A percentile compares a stretch with the other conserved stretches of the same genome.
Conservation (phyloP, 2,329 filamentous ascomycete genomes). For the Aspergillus pseudonomiae region DNA sequence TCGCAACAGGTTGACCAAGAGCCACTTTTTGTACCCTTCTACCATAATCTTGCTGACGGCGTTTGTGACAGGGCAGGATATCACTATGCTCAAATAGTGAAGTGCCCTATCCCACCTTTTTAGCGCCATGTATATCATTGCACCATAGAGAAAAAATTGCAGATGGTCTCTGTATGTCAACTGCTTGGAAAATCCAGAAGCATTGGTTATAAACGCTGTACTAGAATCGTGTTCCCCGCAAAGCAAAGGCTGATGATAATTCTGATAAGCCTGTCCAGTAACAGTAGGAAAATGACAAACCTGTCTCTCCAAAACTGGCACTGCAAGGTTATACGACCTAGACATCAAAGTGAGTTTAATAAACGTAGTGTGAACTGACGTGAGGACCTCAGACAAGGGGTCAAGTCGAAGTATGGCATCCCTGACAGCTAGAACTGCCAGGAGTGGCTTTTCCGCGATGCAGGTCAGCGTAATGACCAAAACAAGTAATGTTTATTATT, state of each 20-base stretch:
- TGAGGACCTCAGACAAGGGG: conserved; percentile 45
- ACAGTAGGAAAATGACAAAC: conserved; percentile 46
- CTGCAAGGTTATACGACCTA: conserved; percentile 41
- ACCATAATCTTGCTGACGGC: conserved; percentile 75
- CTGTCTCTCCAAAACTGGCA: conserved; percentile 45
- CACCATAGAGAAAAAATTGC: conserved; percentile 68
- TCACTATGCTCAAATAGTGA: conserved; percentile 64
- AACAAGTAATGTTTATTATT: conserved; percentile 10
- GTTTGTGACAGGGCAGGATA: conserved; percentile 68
- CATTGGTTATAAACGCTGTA: conserved; percentile 38
- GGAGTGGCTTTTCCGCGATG: conserved; percentile 34
- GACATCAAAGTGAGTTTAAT: conserved; percentile 47
- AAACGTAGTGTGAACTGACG: conserved; percentile 46
- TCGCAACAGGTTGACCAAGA: conserved; percentile 73
- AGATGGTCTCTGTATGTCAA: conserved; percentile 51
- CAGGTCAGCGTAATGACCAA: conserved; percentile 9
- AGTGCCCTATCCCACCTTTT: conserved; percentile 66
- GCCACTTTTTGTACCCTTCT: conserved; percentile 90
- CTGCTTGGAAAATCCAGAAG: conserved; percentile 43
- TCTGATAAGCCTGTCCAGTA: conserved; percentile 27
- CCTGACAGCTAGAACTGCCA: conserved; percentile 45
- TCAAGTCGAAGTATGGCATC: conserved; percentile 50
- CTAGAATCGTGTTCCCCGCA: conserved; percentile 37
- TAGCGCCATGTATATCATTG: conserved; percentile 65
- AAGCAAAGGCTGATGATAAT: conserved; percentile 25